Base-by-base conservation (phyloP, 2,329 filamentous ascomycete genomes). In the Beauveria brongniartii region DNA sequence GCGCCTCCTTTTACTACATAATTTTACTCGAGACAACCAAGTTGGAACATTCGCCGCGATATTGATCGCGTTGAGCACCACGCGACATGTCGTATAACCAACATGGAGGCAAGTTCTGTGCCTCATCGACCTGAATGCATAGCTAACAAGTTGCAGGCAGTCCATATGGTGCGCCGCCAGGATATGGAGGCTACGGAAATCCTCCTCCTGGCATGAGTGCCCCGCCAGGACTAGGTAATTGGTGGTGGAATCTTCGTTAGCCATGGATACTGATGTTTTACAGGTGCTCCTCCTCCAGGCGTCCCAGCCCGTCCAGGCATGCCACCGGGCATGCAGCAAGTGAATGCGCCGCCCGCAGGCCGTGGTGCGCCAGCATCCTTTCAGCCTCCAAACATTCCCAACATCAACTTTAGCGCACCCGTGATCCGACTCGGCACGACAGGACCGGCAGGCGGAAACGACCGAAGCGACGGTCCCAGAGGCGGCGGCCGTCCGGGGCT, bases 331-430 rank as follows among this genome's bases (percentile, higher is more conserved):
- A 84, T 93, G 75, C 87, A 89, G 72, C 88, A 89, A 79, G 80
- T 85, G 70, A 90, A 84, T 74, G 80, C 81, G 72, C 82, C 87
- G 68, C 89, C 90, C 78, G 83, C 89, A 77, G 90, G 87, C 78
- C 87, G 90, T 79, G 90, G 84, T 74, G 87, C 85, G 69, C 86
- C 96, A 65, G 91, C 91, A 64, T 79, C 87, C 62, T 91, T 86
- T 74, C 97, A 96, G 76, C 90, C 95, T 78, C 86, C 91, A 54
- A 96, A 94, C 71, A 90, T 97, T 82, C 92, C 93, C 56, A 95
- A 96, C 73, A 96, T 99, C 80, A 97, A 99, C 78, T 96, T 97
- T 79, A 96, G 90, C 70, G 94, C 94, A 41, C 92, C 93, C 61
- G 92, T 97, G 63, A 97, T 99, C 70, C 90, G 94, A 60, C 83